Conservation (phyloP, 2,329 filamentous ascomycete genomes). For the Botrytis elliptica region DNA sequence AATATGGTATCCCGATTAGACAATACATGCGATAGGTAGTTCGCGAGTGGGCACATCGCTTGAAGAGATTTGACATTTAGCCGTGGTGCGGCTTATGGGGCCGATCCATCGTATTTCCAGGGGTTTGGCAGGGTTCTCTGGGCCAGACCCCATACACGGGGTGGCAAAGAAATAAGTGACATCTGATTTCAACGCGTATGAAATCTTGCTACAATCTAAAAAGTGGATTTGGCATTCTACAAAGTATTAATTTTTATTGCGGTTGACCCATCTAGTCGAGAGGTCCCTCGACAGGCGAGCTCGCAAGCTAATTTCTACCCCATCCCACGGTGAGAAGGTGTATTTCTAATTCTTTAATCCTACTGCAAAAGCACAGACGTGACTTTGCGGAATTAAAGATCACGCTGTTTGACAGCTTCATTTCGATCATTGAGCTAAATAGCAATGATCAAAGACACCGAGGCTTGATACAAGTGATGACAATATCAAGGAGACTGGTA, state of each 20-base stretch:
- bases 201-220: neutral
- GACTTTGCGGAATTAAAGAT: neutral
- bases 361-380: neutral
- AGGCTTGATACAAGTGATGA: neutral
- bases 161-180: constrained; percentile 3
- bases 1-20: constrained; percentile 12
- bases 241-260: neutral
- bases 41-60: neutral
- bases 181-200: constrained; percentile 3
- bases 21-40: neutral
- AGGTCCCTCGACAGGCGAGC: neutral
- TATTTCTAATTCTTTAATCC: neutral
- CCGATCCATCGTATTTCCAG: neutral
- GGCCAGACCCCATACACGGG: neutral
- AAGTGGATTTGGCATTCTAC: neutral
- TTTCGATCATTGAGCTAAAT: neutral
- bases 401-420: neutral
- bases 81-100: constrained; percentile 4
- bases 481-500: neutral
- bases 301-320: neutral
- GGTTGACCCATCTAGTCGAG: neutral
- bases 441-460: neutral
- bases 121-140: neutral
- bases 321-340: neutral
- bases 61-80: constrained; percentile 10